Evolutionary conservation across 805 yeast species (phyloP), one percentile per base, ranked within the genome.

Genomic region (Trichomonascus vanleenenianus): DNA sequence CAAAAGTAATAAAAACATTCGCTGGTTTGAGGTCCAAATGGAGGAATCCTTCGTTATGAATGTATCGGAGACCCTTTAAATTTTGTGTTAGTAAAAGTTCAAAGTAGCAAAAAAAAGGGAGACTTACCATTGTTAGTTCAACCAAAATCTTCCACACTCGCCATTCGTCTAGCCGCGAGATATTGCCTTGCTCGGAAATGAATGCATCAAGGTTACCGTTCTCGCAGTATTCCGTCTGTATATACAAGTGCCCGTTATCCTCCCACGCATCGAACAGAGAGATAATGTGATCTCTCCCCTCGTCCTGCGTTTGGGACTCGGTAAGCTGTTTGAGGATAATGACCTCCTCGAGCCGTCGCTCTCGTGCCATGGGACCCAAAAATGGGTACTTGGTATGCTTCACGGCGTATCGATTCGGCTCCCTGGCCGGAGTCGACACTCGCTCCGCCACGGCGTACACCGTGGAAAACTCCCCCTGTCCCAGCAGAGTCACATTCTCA

Each of bases 11-110:
- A 57, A 93, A 83, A 2, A 93, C 79, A 63, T 93, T 93, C 1
- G 97, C 96, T 0, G 98, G 98, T 65, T 93, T 93, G 59, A 93
- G 66, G 64, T 93, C 98, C 44, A 93, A 68, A 65, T 93, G 98
- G 42, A 89, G 68, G 44, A 85, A 82, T 50, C 83, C 80, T 38
- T 78, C 72, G 56, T 72, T 74, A 61, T 93, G 98, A 40, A 93
- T 81, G 60, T 79, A 88, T 52, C 78, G 73, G 49, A 93, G 67
- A 0, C 97, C 98, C 40, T 48, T 9, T 7, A 3, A 16, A 27
- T 5, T 16, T 30, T 27, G 19, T 16, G 47, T 42, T 19, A 42
- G 41, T 25, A 18, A 22, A 22, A 19, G 9, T 5, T 5, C 27
- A 36, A 36, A n/a, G n/a, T n/a, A n/a, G n/a, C n/a, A n/a, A 36